These are phyloP conservation scores for Thalassiosira mediterranea DNA, from an alignment of 352 stramenopile genomes.

Conservation along the genomic window DNA sequence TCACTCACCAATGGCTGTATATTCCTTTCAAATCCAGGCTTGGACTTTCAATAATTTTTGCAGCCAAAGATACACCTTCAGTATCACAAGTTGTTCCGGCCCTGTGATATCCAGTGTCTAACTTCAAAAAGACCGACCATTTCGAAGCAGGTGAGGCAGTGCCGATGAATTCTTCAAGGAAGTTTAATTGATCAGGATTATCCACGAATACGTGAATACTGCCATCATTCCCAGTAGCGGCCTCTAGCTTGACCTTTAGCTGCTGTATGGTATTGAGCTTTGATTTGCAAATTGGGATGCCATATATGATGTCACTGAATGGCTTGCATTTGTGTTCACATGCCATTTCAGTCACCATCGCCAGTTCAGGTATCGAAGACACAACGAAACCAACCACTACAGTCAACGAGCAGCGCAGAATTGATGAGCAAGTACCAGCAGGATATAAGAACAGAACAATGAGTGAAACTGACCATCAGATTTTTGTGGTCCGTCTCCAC, in stretches of 20 bases:
- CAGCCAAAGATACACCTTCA: slow-evolving; percentile 22
- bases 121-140: slow-evolving; percentile 48
- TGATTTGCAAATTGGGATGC: slow-evolving; percentile 37
- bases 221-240: not conserved
- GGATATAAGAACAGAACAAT: not conserved
- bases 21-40: slow-evolving; percentile 33
- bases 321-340: slow-evolving; percentile 1
- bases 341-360: slow-evolving; percentile 34
- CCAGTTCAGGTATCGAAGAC: slow-evolving; percentile 38
- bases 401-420: slow-evolving; percentile 1
- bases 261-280: slow-evolving; percentile 19
- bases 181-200: slow-evolving; percentile 23
- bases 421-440: not conserved
- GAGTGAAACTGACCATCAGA: slow-evolving; percentile 4
- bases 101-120: slow-evolving; percentile 53
- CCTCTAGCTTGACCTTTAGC: slow-evolving; percentile 24
- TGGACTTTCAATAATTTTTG: slow-evolving; percentile 39
- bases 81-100: slow-evolving; percentile 24
- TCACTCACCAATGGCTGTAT: slow-evolving; percentile 49
- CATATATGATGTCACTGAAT: slow-evolving; percentile 42
- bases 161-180: slow-evolving; percentile 34
- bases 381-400: slow-evolving; percentile 45
- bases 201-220: slow-evolving; percentile 42
- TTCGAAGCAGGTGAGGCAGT: not conserved
- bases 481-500: not conserved